Base-by-base conservation (phyloP, 495 filamentous ascomycete genomes). In the Trichocladium antarcticum region DNA sequence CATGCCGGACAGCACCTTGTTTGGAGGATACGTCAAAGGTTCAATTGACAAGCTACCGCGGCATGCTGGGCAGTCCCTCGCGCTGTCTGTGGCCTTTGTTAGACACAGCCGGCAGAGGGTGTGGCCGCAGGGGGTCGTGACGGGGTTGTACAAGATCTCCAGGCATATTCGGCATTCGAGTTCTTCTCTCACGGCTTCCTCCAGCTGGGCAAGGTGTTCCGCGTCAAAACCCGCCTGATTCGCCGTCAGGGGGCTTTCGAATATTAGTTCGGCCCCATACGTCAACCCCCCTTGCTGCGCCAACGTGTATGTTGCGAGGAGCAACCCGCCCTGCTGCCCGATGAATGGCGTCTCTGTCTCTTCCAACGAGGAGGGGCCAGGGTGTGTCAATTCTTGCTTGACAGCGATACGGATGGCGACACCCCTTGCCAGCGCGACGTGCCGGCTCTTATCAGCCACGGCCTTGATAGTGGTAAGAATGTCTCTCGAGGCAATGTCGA, bases 111-210 rank as follows among this genome's bases (percentile, higher is more conserved):
- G 80, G 63, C 31, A 32, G 10, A 32, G 12, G 5, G 89, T 94
- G 62, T 95, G 89, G 5, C 89, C 89, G 57, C 89, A 95, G 16
- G 77, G 69, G 0, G 87, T 89, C 1, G 88, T 95, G 56, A 87
- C 68, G 8, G 89, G 87, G 50, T 93, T 84, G 32, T 84, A 58
- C 55, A 93, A 79, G 20, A 90, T 67, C 32, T 75, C 73, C 57
- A 89, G 92, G 63, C 89, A 95, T 51, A 95, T 79, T 56, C 89
- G 85, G 60, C 89, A 95, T 53, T 94, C 87, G 55, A 94, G 58
- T 61, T 94, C 87, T 11, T 70, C 66, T 49, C 77, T 75, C 9
- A 75, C 70, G 8, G 72, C 71, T 34, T 83, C 76, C 65, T 75
- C 76, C 9, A 92, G 55, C 24, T 67, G 68, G 21, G 73, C 68